Percentiles rank a stretch among this genome's conserved stretches.
These are phyloP conservation scores for Colletotrichum filicis DNA, from an alignment of 2,329 filamentous ascomycete genomes.

Conservation along the genomic window DNA sequence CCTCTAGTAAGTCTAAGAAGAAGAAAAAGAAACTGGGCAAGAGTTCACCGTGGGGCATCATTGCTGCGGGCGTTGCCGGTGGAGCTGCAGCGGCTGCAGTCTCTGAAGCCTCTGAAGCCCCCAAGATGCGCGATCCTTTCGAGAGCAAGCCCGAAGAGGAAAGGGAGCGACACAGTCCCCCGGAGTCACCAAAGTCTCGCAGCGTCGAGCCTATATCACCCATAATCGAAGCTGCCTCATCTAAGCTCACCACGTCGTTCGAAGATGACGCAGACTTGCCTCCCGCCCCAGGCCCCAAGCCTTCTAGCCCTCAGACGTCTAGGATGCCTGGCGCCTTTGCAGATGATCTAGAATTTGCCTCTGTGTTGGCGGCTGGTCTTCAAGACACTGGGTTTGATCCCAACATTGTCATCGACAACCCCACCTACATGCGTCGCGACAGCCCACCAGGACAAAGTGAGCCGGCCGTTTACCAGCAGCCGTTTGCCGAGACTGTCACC, in stretches of 20 bases:
- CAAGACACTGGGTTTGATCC: conserved; percentile 77
- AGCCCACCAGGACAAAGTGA: conserved; percentile 72
- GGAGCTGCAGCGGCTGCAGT: conserved; percentile 49
- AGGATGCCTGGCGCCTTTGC: conserved; percentile 74
- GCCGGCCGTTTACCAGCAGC: conserved; percentile 56
- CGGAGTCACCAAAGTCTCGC: conserved; percentile 37
- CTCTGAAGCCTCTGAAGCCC: conserved; percentile 43
- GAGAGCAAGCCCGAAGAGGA: conserved; percentile 34
- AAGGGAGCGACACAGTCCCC: conserved; percentile 24
- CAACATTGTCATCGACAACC: conserved; percentile 75
- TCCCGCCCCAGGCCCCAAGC: conserved; percentile 68
- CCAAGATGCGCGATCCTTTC: conserved; percentile 35
- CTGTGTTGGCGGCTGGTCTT: conserved; percentile 75
- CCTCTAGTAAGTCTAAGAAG: conserved; percentile 39
- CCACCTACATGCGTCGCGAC: conserved; percentile 69
- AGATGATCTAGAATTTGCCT: conserved; percentile 76
- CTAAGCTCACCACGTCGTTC: conserved; percentile 36
- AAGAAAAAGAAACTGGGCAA: conserved; percentile 46
- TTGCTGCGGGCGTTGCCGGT: conserved; percentile 61
- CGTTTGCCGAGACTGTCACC: conserved; percentile 60
- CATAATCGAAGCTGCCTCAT: neutral
- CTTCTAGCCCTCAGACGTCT: conserved; percentile 55
- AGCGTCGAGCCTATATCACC: conserved; percentile 26
- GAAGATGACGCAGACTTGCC: conserved; percentile 57
- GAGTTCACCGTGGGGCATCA: conserved; percentile 61